These are phyloP conservation scores for Elymus sibiricus DNA, from an alignment of 176 grass and related monocot species.

Conservation along the genomic window DNA sequence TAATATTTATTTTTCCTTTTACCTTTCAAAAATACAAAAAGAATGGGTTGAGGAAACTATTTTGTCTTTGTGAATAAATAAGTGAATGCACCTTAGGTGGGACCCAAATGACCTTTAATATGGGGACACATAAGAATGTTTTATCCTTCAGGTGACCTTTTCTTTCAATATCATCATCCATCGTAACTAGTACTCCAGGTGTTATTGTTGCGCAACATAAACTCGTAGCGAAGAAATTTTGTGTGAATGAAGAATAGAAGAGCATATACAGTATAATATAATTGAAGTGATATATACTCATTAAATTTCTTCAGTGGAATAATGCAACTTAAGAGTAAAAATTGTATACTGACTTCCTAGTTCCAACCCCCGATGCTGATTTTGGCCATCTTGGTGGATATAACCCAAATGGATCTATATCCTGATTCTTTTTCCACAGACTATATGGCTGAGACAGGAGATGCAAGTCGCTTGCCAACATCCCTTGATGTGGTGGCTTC, in stretches of 20 bases:
- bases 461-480: background rate
- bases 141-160: background rate
- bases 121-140: background rate
- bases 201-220: constrained; percentile 3
- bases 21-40: background rate
- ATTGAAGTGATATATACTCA: background rate
- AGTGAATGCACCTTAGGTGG: background rate
- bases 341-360: background rate
- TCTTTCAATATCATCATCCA: background rate
- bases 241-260: background rate
- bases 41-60: background rate
- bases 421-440: background rate
- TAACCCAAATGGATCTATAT: background rate
- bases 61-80: background rate
- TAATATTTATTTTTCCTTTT: background rate
- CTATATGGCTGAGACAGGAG: constrained; percentile 6
- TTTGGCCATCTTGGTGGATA: background rate
- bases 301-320: background rate
- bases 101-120: background rate
- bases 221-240: background rate
- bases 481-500: constrained; percentile 11
- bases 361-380: background rate
- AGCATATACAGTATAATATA: background rate
- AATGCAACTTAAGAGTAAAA: background rate
- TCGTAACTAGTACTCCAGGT: background rate